Evolutionary conservation across 257 asterid genomes (phyloP).

Genomic region (Solanum okadae): DNA sequence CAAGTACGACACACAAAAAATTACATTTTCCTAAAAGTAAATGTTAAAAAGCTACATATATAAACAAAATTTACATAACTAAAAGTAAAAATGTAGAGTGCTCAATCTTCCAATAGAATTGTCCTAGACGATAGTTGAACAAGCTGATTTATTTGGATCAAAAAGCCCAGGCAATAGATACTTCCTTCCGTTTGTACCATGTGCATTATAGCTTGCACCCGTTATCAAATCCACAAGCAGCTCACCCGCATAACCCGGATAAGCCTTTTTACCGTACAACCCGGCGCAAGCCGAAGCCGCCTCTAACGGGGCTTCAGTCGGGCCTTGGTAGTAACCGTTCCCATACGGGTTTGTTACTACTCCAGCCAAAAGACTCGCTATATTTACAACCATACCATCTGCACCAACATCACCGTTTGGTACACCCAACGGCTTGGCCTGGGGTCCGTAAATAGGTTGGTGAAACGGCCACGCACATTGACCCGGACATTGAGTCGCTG

Average conservation of each 20-base stretch:
- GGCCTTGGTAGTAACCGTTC: conserved; percentile 65
- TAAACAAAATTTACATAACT: background rate
- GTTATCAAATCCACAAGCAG: conserved; percentile 44
- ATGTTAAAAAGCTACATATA: too few species aligned
- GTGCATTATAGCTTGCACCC: conserved; percentile 76
- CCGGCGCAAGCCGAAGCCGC: conserved; percentile 78
- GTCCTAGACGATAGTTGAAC: conserved; percentile 49
- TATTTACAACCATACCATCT: conserved; percentile 49
- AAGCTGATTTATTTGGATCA: conserved; percentile 47
- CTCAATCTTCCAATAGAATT: background rate
- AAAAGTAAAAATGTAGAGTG: background rate
- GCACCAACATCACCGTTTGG: conserved; percentile 63
- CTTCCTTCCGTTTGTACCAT: conserved; percentile 46
- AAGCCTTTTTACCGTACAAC: conserved; percentile 61
- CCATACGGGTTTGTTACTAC: conserved; percentile 69
- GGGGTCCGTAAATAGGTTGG: conserved; percentile 75
- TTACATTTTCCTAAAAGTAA: background rate
- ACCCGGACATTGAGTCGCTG: conserved; percentile 55
- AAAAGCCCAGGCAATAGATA: conserved; percentile 50
- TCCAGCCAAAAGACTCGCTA: conserved; percentile 52
- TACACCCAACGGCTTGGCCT: conserved; percentile 42
- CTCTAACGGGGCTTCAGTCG: conserved; percentile 50
- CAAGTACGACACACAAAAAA: background rate
- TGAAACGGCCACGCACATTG: conserved; percentile 76
- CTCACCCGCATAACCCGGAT: conserved; percentile 70